Evolutionary conservation across 2,329 filamentous ascomycete genomes (phyloP).

Genomic region (Chalaropsis ovoidea): DNA sequence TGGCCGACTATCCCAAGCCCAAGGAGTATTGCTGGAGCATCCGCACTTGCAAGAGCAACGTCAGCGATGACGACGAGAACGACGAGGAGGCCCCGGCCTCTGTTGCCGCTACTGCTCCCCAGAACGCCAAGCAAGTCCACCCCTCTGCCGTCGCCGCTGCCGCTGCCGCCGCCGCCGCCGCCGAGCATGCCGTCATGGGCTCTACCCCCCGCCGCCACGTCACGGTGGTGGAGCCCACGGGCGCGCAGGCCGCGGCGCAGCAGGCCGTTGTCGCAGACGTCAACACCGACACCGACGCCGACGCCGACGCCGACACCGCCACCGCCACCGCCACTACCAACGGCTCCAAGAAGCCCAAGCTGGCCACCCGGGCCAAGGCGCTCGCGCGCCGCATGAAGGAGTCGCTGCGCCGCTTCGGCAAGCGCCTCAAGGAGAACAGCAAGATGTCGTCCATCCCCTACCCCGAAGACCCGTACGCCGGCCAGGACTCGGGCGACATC

Average conservation of each 20-base stretch:
- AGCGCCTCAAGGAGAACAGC: constrained; percentile 3
- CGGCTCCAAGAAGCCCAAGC: neutral
- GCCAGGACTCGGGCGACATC: neutral
- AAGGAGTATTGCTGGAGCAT: neutral
- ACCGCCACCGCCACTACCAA: neutral
- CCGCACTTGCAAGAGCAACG: neutral
- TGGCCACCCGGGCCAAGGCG: neutral
- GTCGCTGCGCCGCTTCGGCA: neutral
- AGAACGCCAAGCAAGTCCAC: no score
- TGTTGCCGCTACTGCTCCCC: neutral
- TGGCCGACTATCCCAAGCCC: neutral
- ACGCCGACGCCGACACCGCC: neutral
- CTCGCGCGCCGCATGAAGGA: neutral
- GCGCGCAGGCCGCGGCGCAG: neutral
- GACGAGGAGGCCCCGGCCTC: neutral
- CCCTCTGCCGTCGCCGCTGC: no score
- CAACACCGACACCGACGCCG: neutral
- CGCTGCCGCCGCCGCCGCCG: no score
- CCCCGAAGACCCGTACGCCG: neutral
- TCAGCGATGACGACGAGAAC: neutral
- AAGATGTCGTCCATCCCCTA: neutral
- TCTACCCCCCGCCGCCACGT: neutral
- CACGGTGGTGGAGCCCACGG: neutral
- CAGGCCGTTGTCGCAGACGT: neutral
- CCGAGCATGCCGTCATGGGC: neutral